Evolutionary conservation across 1,284 basidiomycete genomes (phyloP), one percentile per base, ranked within the genome.

Genomic region (Heterobasidion occidentale): DNA sequence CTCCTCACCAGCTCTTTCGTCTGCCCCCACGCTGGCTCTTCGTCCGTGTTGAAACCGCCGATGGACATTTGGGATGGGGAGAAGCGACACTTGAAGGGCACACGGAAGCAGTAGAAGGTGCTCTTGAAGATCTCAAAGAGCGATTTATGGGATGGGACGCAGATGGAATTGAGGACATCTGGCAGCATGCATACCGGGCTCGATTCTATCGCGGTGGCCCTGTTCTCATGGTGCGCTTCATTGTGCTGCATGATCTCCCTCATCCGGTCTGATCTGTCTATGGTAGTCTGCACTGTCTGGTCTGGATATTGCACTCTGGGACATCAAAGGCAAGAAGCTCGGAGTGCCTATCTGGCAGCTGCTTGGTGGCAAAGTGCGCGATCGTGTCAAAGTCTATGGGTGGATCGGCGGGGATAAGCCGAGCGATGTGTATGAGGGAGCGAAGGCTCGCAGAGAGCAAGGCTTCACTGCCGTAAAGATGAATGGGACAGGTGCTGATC

Each of bases 401-500:
- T 88, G 85, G 85, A 79, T 89, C 57, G 87, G 89, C 7, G 88
- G 89, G 14, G 88, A 91, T 68, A 75, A 80, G 52, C 86, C 88
- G 0, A 71, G 69, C 15, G 84, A 86, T 60, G 83, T 90, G 1
- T 69, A 80, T 35, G 77, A 77, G 38, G 82, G 82, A 56, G 88
- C 88, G 3, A 72, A 75, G 57, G 73, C 71, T 15, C 77, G 88
- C 20, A 86, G 86, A 62, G 74, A 72, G 14, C 83, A 90, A 67
- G 88, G 88, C 3, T 90, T 91, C 68, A 86, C 82, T 0, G 81
- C 83, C 2, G 86, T 91, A 50, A 87, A 88, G 74, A 90, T 89
- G 87, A 90, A 91, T 65, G 86, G 77, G 8, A 83, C 79, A 12
- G 77, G 81, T 78, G 56, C 45, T 68, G 63, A 9, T 17, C 17